Conservation (phyloP, 306 rosid species). For the Quercus ilex region DNA sequence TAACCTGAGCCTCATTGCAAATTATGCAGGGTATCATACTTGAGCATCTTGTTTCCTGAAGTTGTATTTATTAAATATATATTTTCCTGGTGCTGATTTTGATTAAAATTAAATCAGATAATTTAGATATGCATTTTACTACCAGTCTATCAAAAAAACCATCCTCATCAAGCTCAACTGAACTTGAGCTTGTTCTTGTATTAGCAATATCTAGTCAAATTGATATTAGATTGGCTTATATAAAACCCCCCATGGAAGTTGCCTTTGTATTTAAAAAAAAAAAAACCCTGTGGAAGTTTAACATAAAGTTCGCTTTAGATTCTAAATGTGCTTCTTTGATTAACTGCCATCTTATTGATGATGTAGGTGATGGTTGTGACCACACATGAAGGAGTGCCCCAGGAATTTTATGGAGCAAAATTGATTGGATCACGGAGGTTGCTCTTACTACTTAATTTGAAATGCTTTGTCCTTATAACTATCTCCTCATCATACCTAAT, state of each 20-base stretch:
- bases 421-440: slow-evolving; percentile 89
- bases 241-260: background rate
- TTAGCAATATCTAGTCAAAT: background rate
- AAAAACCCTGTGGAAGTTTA: too few species aligned
- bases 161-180: background rate
- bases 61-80: background rate
- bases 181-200: slow-evolving; percentile 13
- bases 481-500: slow-evolving; percentile 5
- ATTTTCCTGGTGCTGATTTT: background rate
- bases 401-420: slow-evolving; percentile 90
- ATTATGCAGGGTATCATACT: background rate
- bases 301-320: background rate
- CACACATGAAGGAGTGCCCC: slow-evolving; percentile 93
- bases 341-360: slow-evolving; percentile 19
- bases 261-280: too few species aligned
- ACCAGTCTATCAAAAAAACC: background rate
- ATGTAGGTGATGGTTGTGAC: slow-evolving; percentile 93
- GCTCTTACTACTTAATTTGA: slow-evolving; percentile 11
- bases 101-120: background rate
- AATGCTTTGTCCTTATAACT: background rate
- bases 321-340: background rate
- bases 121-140: background rate
- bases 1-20: background rate
- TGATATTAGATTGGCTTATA: background rate
- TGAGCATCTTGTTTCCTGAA: background rate